Evolutionary conservation across 73 alveolate species (phyloP), one percentile per base, ranked within the genome.

Genomic region (Paramecium primaurelia): DNA sequence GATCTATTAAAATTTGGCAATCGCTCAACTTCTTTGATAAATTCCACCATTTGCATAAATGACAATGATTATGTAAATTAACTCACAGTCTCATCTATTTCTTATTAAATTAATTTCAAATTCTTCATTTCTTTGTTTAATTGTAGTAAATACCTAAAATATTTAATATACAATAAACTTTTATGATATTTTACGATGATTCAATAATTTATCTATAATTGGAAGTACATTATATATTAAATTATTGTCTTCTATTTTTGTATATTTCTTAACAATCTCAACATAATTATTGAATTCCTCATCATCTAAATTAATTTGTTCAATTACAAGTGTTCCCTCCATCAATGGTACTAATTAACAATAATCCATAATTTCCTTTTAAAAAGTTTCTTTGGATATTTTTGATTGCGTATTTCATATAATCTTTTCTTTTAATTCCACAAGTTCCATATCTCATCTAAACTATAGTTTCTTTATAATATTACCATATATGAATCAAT

Each of bases 211-310:
- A 77, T 77, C 90, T 16, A 77, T 42, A 1, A 58, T 77, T 37
- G 90, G 90, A 4, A 77, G 28, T 44, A 77, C 26, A 8, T 77
- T 77, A 25, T 77, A 77, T 8, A 40, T 42, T 8, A 42, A 12
- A 25, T 77, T 77, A 25, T 77, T 58, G 26, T 77, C 90, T 30
- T 42, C 90, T 34, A 77, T 40, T 42, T 47, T 40, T 3, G 71
- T 26, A 3, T 0, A n/a, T 77, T 40, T 77, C 71, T 77, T 77
- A 0, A 77, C 73, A 12, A 44, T 77, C 45, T 77, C 90, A n/a
- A 77, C 90, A 77, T 77, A 77, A 77, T 40, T n/a, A 77, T 77
- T 77, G 28, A 77, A 77, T 42, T 77, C 90, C 26, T 77, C 75
- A 77, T 77, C 90, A 77, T 77, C 69, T 60, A 60, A n/a, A 34